Base-by-base conservation (phyloP, 2,329 filamentous ascomycete species). In the Alternaria sp. region DNA sequence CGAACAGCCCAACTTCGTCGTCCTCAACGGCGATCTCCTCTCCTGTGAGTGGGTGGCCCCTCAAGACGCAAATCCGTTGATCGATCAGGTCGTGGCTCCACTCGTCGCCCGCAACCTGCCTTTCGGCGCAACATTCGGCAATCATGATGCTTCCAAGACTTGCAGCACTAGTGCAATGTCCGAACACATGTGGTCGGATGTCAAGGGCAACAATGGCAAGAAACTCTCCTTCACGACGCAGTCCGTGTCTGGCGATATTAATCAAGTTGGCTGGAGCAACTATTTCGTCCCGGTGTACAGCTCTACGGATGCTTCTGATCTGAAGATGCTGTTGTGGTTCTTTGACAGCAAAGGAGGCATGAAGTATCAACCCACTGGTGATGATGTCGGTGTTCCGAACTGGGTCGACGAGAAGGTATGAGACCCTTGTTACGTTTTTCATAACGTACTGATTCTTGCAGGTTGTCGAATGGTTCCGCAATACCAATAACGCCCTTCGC, bases 21-120 rank as follows among this genome's bases (percentile, higher is more conserved):
- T 93, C 0, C 77, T 93, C 26, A 93, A 92, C 58, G 90, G 91
- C 13, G 91, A 93, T 69, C 81, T 93, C 4, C 89, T 91, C 58
- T 90, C 90, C 0, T 90, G 90, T 43, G 90, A 92, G 62, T 71
- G 68, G 50, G 61, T 75, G 5, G 65, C 57, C 10, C 60, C 67
- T 10, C 58, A 67, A 3, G 63, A 71, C 23, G 58, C 55, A n/a
- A 74, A 70, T 6, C 23, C 46, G 1, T 40, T 73, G 32, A 66
- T 77, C 28, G 70, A 77, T 44, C 69, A 72, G 40, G 58, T 77
- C 19, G 59, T 76, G 15, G 44, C 64, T 9, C 76, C 76, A 7
- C 89, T 93, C 0, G 80, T 90, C 0, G 67, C 85, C 4, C 83
- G 85, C 15, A 81, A 82, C 8, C 72, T 90, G 0, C 82, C 83